A percentile compares a stretch with the other conserved stretches of the same genome.
Conservation (phyloP, 176 grass and related monocot genomes). For the Hyparrhenia diplandra region DNA sequence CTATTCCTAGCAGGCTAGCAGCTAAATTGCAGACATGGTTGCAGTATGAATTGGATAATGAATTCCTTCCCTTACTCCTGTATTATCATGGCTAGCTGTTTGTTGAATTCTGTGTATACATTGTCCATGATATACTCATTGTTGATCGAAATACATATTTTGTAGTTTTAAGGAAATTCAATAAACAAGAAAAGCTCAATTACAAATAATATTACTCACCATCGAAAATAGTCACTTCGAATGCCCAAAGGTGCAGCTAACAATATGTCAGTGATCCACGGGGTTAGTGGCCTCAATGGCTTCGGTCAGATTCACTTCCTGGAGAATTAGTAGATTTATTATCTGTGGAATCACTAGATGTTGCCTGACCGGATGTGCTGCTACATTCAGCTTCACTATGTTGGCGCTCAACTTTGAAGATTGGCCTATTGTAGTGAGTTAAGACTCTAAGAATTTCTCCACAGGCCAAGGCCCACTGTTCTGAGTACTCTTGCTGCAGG, state of each 20-base stretch:
- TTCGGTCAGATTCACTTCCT: slow-evolving; percentile 77
- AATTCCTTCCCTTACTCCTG: background rate
- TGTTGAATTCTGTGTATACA: background rate
- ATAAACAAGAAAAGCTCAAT: background rate
- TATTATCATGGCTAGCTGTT: background rate
- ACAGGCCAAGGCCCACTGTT: slow-evolving; percentile 98
- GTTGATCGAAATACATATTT: background rate
- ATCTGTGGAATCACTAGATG: slow-evolving; percentile 55
- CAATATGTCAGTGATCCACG: slow-evolving; percentile 98
- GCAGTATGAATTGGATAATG: background rate
- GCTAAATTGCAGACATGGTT: background rate
- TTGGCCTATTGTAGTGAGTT: slow-evolving; percentile 98
- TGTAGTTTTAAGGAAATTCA: slow-evolving; percentile 1
- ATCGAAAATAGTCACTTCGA: slow-evolving; percentile 99
- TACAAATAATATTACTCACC: slow-evolving; percentile 42
- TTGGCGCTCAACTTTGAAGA: slow-evolving; percentile 72
- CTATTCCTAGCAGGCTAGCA: background rate
- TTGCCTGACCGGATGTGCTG: slow-evolving; percentile 43
- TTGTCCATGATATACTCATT: background rate
- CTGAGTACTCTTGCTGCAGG: slow-evolving; percentile 88
- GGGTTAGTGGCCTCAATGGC: slow-evolving; percentile 75
- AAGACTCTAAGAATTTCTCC: slow-evolving; percentile 95
- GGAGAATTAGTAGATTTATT: slow-evolving; percentile 48
- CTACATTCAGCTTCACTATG: slow-evolving; percentile 56
- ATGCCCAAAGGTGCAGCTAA: slow-evolving; percentile 93